Percentiles rank a stretch among this genome's conserved stretches.
Evolutionary conservation across 2,329 filamentous ascomycete species (phyloP).

Genomic region (Falciphora oryzae): DNA sequence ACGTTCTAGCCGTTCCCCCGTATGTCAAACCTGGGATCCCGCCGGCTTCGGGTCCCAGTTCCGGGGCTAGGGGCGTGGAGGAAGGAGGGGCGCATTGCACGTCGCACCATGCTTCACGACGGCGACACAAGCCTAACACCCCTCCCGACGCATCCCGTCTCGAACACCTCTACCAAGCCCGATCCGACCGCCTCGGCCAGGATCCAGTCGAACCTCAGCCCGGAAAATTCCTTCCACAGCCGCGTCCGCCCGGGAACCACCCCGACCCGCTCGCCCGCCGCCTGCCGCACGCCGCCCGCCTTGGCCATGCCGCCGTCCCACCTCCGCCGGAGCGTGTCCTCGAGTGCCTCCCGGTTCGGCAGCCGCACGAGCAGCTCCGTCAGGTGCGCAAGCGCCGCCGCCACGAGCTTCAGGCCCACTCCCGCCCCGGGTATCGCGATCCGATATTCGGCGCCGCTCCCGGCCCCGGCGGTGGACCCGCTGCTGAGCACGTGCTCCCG

Average conservation of each 20-base stretch:
- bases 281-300: slow-evolving; percentile 36
- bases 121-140: slow-evolving; percentile 43
- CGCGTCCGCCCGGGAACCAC: slow-evolving; percentile 55
- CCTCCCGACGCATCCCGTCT: slow-evolving; percentile 67
- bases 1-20: background rate
- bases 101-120: background rate
- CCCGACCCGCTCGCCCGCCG: slow-evolving; percentile 50
- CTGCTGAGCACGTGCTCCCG: slow-evolving; percentile 54
- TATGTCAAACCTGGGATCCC: background rate
- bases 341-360: slow-evolving; percentile 56
- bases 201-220: slow-evolving; percentile 65
- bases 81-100: background rate
- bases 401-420: slow-evolving; percentile 59
- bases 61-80: no score
- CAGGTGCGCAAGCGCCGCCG: slow-evolving; percentile 56
- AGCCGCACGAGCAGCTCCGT: slow-evolving; percentile 52
- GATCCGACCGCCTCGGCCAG: slow-evolving; percentile 65
- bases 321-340: slow-evolving; percentile 56
- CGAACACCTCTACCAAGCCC: slow-evolving; percentile 67
- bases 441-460: slow-evolving; percentile 32
- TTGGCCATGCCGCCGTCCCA: slow-evolving; percentile 62
- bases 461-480: slow-evolving; percentile 27
- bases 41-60: background rate
- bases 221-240: slow-evolving; percentile 67
- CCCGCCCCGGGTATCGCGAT: slow-evolving; percentile 62